Evolutionary conservation across 176 grass and related monocot species (phyloP).

Genomic region (Raddia distichophylla): DNA sequence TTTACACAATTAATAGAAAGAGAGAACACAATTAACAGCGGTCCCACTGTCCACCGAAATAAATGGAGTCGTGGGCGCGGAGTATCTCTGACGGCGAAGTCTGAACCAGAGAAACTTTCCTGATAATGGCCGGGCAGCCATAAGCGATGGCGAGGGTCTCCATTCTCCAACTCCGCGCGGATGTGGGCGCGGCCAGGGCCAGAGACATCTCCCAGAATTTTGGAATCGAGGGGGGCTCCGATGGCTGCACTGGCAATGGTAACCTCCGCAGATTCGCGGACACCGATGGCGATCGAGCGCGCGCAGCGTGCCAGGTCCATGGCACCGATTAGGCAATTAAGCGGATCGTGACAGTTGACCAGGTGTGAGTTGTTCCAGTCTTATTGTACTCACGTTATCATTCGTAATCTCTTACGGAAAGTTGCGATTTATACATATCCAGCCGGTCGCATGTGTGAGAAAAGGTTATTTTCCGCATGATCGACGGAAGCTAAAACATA

Average conservation of each 20-base stretch:
- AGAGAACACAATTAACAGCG: no score
- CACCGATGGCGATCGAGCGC: background rate
- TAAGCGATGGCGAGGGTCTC: background rate
- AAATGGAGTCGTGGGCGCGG: background rate
- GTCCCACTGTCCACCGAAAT: background rate
- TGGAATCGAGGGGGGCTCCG: constrained; percentile 7
- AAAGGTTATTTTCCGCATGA: no score
- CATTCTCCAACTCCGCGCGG: background rate
- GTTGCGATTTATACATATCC: no score
- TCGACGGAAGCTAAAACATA: no score
- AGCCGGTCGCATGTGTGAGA: no score
- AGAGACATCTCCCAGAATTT: background rate
- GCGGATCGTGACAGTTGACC: background rate
- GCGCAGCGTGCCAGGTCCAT: background rate
- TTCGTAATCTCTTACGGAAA: background rate
- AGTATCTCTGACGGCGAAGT: background rate
- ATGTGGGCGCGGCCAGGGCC: background rate
- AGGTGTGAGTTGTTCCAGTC: background rate
- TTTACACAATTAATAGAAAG: background rate
- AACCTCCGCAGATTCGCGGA: background rate
- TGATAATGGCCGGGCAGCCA: background rate
- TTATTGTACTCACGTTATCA: background rate
- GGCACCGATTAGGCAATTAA: background rate
- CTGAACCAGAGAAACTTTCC: background rate
- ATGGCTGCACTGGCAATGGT: background rate